Evolutionary conservation across 805 yeast species (phyloP), one percentile per base, ranked within the genome.

Genomic region (Candida gorgasii): DNA sequence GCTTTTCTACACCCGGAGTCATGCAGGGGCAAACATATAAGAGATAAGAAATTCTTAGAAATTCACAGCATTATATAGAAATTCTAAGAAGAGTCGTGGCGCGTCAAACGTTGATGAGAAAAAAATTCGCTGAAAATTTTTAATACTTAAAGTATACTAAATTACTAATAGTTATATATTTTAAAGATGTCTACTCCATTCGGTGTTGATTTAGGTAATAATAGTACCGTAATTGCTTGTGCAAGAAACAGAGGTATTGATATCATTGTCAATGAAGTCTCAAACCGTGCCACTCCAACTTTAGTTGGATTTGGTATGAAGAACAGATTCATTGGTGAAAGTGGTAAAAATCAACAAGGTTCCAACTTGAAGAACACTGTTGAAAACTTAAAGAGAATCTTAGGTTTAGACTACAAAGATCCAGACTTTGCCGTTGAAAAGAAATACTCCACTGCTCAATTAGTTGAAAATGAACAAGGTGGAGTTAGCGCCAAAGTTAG

Each of bases 161-260:
- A 20, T 17, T 28, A 32, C 15, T 20, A 22, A 29, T 31, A 19
- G 18, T 23, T 28, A 47, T 39, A 46, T 22, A 42, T 27, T 31
- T 40, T 39, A 46, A 68, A 44, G 31, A 89, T 89, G 96, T 86
- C 95, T 70, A 79, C 84, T 64, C 96, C 96, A 72, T 86, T 90
- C 62, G 99, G 99, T 76, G 84, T 93, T 70, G 99, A 93, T 81
- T 85, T 93, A 65, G 99, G 99, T 74, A 89, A 89, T 75, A 78
- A 80, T 77, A 86, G 80, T 78, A 82, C 96, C 51, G 97, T 92
- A 55, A 79, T 92, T 64, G 98, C 95, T 32, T 71, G 95, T 64
- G 99, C 99, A 50, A 86, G 92, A 68, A 93, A 92, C 82, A 84
- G 98, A 76, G 98, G 98, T 63, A 93, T 93, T 63, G 99, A 93